phyloP scores from a whole-genome alignment of 768 basidiomycete genomes.

The Mycena crocata region DNA sequence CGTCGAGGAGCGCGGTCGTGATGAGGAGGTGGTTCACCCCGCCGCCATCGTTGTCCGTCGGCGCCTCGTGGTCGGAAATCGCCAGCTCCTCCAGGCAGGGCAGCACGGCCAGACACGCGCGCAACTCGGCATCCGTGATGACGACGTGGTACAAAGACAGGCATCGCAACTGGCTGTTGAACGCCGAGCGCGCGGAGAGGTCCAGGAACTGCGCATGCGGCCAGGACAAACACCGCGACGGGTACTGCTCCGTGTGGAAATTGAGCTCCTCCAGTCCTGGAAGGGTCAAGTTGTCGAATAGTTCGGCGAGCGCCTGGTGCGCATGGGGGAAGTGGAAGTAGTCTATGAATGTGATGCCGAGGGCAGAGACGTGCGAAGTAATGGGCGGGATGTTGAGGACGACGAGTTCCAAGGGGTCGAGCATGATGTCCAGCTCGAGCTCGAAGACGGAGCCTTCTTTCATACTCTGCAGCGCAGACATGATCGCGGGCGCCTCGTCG shows the following conservation, averaged over 20 bases:
- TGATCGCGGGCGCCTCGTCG: too few species aligned
- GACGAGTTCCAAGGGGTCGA: neutral
- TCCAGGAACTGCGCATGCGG: neutral
- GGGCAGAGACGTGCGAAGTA: neutral
- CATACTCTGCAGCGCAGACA: too few species aligned
- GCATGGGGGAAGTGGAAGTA: neutral
- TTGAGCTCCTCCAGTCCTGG: neutral
- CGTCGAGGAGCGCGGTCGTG: neutral
- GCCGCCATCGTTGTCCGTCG: too few species aligned
- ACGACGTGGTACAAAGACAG: neutral
- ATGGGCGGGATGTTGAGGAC: neutral
- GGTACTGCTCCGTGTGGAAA: neutral
- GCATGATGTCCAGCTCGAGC: too few species aligned
- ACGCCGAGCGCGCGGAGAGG: neutral
- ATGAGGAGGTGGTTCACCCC: neutral
- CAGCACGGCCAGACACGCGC: neutral
- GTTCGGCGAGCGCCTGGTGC: neutral
- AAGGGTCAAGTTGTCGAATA: neutral
- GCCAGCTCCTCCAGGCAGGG: neutral
- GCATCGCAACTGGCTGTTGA: neutral
- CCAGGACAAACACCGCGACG: neutral
- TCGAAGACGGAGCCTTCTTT: too few species aligned
- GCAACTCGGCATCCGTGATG: neutral
- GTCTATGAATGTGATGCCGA: neutral
- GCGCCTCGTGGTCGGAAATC: neutral